These are phyloP conservation scores for Lactarius deliciosus DNA, from an alignment of 768 basidiomycete species.

Conservation along the genomic window DNA sequence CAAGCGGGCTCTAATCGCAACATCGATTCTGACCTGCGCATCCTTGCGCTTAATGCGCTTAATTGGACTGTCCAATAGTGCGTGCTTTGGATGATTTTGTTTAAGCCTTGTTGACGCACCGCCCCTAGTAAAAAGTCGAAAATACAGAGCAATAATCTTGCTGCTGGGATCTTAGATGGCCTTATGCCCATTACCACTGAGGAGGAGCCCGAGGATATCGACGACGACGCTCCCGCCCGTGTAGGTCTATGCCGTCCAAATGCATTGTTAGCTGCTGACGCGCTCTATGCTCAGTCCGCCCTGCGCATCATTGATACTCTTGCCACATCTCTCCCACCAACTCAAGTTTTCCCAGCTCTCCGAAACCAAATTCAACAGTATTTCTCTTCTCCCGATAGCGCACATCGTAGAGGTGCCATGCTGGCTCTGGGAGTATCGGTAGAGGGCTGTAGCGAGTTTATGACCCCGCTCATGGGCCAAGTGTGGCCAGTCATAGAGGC, in stretches of 20 bases:
- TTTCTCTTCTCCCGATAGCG: slow-evolving; percentile 75
- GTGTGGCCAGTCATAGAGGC: slow-evolving; percentile 94
- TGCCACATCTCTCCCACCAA: slow-evolving; percentile 87
- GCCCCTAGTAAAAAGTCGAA: slow-evolving; percentile 87
- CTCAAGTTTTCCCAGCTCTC: slow-evolving; percentile 93
- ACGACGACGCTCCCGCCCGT: slow-evolving; percentile 89
- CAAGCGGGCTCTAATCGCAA: slow-evolving; percentile 74
- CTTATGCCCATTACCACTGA: slow-evolving; percentile 95
- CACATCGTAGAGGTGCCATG: slow-evolving; percentile 86
- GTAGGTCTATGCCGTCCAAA: slow-evolving; percentile 45
- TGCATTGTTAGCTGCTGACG: slow-evolving; percentile 12
- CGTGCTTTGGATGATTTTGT: slow-evolving; percentile 32
- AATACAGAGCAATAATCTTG: slow-evolving; percentile 82
- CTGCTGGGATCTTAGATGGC: slow-evolving; percentile 81
- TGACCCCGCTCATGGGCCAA: slow-evolving; percentile 87
- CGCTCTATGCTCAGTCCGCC: slow-evolving; percentile 58
- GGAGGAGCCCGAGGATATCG: slow-evolving; percentile 89
- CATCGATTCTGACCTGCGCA: slow-evolving; percentile 77
- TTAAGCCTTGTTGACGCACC: slow-evolving; percentile 22
- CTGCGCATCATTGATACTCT: slow-evolving; percentile 93
- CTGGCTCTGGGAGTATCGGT: slow-evolving; percentile 94
- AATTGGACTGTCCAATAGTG: slow-evolving; percentile 98
- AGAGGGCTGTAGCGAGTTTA: slow-evolving; percentile 97
- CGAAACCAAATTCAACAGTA: slow-evolving; percentile 80
- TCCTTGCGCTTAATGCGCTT: slow-evolving; percentile 88